Evolutionary conservation across 176 grass and related monocot species (phyloP), one percentile per base, ranked within the genome.

Genomic region (Aechmea fasciata): DNA sequence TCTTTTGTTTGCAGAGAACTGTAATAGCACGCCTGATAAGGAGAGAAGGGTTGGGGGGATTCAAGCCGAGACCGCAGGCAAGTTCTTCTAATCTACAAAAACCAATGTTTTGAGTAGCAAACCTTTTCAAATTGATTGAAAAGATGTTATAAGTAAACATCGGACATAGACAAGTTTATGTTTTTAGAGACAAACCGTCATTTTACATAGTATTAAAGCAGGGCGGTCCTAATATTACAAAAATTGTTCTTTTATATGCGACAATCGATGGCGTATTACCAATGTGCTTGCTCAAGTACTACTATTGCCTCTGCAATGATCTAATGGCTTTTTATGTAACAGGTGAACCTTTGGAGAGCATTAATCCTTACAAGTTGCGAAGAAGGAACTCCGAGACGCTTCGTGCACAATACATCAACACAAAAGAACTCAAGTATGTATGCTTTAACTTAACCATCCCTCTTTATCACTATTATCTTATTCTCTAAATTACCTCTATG

Each of bases 321-420:
- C 50, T 55, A 29, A 70, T 71, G 48, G 48, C 50, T 80, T 57
- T 41, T 71, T 22, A 61, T 69, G 11, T 9, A 25, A 11, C 75
- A 89, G 88, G 66, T 11, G 87, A 91, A 8, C 65, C 11, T 13
- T 47, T 81, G 15, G 81, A 90, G 24, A 52, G 79, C 28, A 71
- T 72, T 22, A 23, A 23, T 23, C 74, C 89, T 53, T 92, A 90
- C 79, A 97, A 63, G 71, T 69, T 83, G 25, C 76, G 79, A 50
- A 69, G 89, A 74, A 79, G 86, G 51, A 92, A 90, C 63, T 97
- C 93, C 11, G 93, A 97, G 78, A 97, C 93, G 33, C 81, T 97
- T 52, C 83, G 93, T 11, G 74, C 89, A 72, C 93, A 97, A 75
- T 97, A 97, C 73, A 97, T 97, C 52, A 69, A 77, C 62, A 90